A percentile compares a stretch with the other conserved stretches of the same genome.
Evolutionary conservation across 2,329 filamentous ascomycete genomes (phyloP).

Genomic region (Aspergillus oerlinghausenensis): DNA sequence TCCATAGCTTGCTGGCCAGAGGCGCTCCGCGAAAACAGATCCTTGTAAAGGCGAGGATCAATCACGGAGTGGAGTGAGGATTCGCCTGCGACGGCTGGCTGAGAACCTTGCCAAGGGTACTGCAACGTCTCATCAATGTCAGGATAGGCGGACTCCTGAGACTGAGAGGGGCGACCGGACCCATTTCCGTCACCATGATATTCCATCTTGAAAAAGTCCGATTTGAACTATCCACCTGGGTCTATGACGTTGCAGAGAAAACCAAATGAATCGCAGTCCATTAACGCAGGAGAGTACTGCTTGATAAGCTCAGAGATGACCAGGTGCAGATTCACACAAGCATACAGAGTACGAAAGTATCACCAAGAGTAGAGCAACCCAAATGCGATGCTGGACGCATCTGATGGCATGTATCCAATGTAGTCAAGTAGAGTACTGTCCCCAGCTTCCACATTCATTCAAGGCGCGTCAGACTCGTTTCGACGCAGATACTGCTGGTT

Average conservation of each 20-base stretch:
- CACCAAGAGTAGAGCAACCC: not conserved
- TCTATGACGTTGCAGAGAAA: not conserved
- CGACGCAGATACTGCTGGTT: constrained; percentile 1
- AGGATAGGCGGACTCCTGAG: constrained; percentile 26
- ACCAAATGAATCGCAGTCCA: not conserved
- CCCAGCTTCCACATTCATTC: not conserved
- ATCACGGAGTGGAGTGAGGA: constrained; percentile 22
- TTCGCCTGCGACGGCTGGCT: constrained; percentile 11
- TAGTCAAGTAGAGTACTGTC: not conserved
- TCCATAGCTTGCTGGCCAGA: constrained; percentile 6
- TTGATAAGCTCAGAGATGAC: not conserved
- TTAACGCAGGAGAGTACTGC: not conserved
- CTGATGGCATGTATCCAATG: not conserved
- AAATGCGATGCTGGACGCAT: not conserved
- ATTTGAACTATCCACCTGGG: constrained; percentile 2
- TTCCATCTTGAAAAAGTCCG: constrained; percentile 15
- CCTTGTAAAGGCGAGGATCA: constrained; percentile 32
- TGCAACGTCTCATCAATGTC: constrained; percentile 30
- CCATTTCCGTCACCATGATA: constrained; percentile 11
- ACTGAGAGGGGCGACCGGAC: constrained; percentile 7
- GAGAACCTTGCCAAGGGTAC: constrained; percentile 29
- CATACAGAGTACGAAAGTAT: not conserved
- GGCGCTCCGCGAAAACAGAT: constrained; percentile 13
- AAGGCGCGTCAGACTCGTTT: not conserved
- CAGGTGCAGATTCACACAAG: not conserved